These are phyloP conservation scores for Diutina ranongensis DNA, from an alignment of 1,139 yeast species.

Conservation along the genomic window DNA sequence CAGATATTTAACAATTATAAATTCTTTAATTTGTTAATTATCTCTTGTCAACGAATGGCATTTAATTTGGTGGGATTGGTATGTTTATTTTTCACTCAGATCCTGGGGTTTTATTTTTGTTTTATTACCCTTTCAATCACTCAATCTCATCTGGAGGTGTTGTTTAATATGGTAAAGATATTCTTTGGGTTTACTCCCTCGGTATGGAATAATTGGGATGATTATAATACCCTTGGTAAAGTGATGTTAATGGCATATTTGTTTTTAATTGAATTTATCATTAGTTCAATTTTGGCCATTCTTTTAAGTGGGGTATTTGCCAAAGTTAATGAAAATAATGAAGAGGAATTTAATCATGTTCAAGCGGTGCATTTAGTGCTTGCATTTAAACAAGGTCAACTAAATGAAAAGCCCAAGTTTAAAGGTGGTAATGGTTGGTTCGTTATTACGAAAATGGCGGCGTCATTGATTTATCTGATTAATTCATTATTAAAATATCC, in stretches of 20 bases:
- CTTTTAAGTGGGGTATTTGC: slow-evolving; percentile 37
- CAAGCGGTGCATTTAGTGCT: slow-evolving; percentile 28
- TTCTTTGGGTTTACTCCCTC: slow-evolving; percentile 56
- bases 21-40: slow-evolving; percentile 40
- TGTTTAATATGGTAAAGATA: slow-evolving; percentile 43
- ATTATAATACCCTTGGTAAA: slow-evolving; percentile 39
- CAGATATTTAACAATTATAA: slow-evolving; percentile 44
- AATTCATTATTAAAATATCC: slow-evolving; percentile 22
- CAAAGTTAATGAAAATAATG: slow-evolving; percentile 25
- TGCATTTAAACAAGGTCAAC: slow-evolving; percentile 16
- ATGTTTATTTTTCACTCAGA: slow-evolving; percentile 38
- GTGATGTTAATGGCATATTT: slow-evolving; percentile 39
- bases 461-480: slow-evolving; percentile 11
- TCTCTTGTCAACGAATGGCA: slow-evolving; percentile 43
- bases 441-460: slow-evolving; percentile 3
- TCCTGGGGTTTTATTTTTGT: slow-evolving; percentile 48
- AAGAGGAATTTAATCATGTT: slow-evolving; percentile 32
- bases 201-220: slow-evolving; percentile 50
- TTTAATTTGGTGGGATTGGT: slow-evolving; percentile 44
- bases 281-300: slow-evolving; percentile 48
- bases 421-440: slow-evolving; percentile 4
- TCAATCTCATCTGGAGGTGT: slow-evolving; percentile 35
- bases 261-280: slow-evolving; percentile 46
- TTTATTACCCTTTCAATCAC: slow-evolving; percentile 40
- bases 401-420: slow-evolving; percentile 8